These are phyloP conservation scores for Heliamphora ciliata DNA, from an alignment of 179 eudicot species.

Conservation along the genomic window DNA sequence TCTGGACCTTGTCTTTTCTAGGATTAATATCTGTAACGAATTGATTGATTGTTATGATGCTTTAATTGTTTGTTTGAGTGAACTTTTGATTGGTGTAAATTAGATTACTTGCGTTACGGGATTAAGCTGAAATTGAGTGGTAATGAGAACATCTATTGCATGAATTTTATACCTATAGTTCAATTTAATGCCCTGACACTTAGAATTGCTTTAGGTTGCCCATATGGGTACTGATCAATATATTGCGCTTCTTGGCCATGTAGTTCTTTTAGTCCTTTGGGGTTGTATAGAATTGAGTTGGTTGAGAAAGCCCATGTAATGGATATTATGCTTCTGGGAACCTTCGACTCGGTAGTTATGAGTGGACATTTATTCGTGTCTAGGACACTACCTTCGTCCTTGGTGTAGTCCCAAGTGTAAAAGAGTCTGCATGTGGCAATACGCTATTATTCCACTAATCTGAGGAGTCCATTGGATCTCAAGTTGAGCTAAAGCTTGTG, in stretches of 20 bases:
- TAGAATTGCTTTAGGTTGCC: constrained; percentile 3
- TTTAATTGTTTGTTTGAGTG: not conserved
- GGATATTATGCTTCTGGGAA: not conserved
- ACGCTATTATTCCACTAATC: too few species aligned
- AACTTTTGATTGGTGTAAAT: not conserved
- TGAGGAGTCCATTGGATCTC: too few species aligned
- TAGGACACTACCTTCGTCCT: not conserved
- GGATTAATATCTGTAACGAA: not conserved
- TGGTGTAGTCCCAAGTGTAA: too few species aligned
- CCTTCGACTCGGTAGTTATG: not conserved
- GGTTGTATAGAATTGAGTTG: not conserved
- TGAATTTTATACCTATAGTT: not conserved
- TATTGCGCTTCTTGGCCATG: not conserved
- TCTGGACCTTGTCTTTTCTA: not conserved
- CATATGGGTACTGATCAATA: not conserved
- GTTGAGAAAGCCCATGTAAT: not conserved
- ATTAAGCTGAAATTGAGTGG: not conserved
- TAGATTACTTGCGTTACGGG: not conserved
- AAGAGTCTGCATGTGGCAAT: too few species aligned
- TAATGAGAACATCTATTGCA: not conserved
- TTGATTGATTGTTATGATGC: not conserved
- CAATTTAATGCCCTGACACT: not conserved
- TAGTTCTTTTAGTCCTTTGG: not conserved
- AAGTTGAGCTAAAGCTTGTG: too few species aligned
- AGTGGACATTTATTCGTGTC: not conserved